Base-by-base conservation (phyloP, 345 rosid species). In the Populus pruinosa region DNA sequence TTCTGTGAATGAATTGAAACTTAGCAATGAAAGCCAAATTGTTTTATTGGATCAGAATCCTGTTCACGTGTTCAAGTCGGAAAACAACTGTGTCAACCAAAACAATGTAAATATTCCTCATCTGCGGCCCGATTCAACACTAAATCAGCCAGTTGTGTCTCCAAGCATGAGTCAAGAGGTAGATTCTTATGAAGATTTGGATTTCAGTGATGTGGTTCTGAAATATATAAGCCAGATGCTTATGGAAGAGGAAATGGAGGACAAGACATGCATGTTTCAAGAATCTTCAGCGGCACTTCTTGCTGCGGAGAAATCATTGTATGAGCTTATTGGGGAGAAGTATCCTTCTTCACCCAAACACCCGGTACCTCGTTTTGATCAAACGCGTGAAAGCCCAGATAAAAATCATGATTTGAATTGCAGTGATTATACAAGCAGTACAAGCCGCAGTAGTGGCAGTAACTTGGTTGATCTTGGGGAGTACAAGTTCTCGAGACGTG, bases 181-280 rank as follows among this genome's bases (percentile, higher is more conserved):
- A 41, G 78, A 88, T 76, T 82, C 68, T 0, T 82, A 53, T 8
- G 87, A 87, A 53, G 92, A 87, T 79, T 84, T 67, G 76, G 91
- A 89, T 72, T 87, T 86, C 43, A 89, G 86, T 65, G 91, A 90
- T 68, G 90, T 76, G 62, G 90, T 84, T 81, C 88, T 90, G 6
- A 87, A 64, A 83, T 90, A 86, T 67, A 89, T 90, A 9, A 86
- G 16, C 62, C 77, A 85, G 80, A 87, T 90, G 80, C 89, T 90
- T 43, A 84, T 90, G 94, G 92, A 89, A 77, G 93, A 87, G 79
- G 91, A 90, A 76, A 86, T 82, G 79, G 91, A 83, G 76, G 92
- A 87, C 82, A 89, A 87, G 73, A 63, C 81, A 3, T 83, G 88
- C 41, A 81, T 77, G 88, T 84, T 85, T 82, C 91, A 86, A 31